phyloP scores from a whole-genome alignment of 1,139 yeast genomes.

The Geotrichum europaeum region DNA sequence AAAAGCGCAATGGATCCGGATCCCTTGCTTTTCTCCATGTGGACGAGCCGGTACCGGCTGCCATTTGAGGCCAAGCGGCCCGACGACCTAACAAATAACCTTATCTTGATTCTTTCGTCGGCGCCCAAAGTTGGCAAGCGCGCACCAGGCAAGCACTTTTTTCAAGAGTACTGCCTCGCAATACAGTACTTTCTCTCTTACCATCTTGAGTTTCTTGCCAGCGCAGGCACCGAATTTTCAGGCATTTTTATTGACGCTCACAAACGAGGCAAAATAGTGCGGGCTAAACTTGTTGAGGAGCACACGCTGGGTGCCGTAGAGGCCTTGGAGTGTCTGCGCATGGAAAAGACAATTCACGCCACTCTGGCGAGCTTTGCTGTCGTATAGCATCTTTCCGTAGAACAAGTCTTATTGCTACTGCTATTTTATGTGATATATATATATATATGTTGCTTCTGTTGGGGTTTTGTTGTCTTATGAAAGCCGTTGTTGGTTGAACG shows the following conservation, averaged over 20 bases:
- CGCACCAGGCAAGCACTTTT: background rate
- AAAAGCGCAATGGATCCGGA: background rate
- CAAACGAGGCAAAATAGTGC: background rate
- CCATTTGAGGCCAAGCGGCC: background rate
- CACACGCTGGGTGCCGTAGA: background rate
- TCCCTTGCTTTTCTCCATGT: background rate
- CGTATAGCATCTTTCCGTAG: background rate
- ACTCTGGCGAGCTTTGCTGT: background rate
- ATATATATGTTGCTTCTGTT: background rate
- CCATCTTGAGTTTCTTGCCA: background rate
- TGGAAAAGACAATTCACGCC: background rate
- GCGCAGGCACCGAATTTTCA: background rate
- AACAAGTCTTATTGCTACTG: background rate
- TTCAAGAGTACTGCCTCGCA: slow-evolving; percentile 2
- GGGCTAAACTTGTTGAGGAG: background rate
- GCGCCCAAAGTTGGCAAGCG: background rate
- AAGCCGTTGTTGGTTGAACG: too few species aligned
- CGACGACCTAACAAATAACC: background rate
- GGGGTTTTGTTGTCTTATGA: too few species aligned
- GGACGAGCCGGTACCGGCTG: background rate
- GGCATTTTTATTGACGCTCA: background rate
- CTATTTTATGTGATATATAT: background rate
- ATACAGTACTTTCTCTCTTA: background rate
- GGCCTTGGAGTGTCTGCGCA: background rate
- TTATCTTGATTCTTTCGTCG: background rate